Evolutionary conservation across 176 grass and related monocot species (phyloP).

Genomic region (Oryza australiensis): DNA sequence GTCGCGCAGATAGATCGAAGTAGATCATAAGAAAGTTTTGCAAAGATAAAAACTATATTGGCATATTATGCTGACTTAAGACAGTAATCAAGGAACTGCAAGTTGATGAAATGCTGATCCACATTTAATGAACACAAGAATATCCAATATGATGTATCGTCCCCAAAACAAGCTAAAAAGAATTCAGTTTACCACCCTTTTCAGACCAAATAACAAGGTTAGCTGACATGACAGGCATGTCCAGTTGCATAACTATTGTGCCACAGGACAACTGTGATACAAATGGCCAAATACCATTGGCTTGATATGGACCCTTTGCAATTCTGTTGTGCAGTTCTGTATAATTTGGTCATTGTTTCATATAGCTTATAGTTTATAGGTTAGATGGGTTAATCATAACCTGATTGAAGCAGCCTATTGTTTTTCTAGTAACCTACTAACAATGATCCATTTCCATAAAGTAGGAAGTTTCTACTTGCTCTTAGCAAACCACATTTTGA

Average conservation of each 20-base stretch:
- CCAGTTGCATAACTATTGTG: neutral
- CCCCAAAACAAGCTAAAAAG: neutral
- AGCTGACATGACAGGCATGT: neutral
- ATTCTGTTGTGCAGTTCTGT: neutral
- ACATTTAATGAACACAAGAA: neutral
- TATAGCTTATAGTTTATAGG: neutral
- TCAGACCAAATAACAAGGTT: neutral
- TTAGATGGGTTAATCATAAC: constrained; percentile 1
- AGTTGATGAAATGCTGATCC: neutral
- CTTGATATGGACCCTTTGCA: neutral
- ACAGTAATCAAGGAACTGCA: neutral
- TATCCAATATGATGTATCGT: neutral
- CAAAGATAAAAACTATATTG: neutral
- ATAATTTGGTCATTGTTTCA: neutral
- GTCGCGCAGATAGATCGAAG: neutral
- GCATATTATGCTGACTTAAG: neutral
- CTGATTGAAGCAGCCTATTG: neutral
- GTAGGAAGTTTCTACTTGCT: neutral
- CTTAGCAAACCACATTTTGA: neutral
- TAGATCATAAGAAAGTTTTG: neutral
- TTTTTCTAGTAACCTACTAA: neutral
- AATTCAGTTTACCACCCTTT: neutral
- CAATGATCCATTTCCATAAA: neutral
- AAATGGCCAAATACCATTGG: neutral
- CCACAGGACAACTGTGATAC: neutral